Base-by-base conservation (phyloP, 83 land plant genomes). In the Diphasiastrum complanatum region DNA sequence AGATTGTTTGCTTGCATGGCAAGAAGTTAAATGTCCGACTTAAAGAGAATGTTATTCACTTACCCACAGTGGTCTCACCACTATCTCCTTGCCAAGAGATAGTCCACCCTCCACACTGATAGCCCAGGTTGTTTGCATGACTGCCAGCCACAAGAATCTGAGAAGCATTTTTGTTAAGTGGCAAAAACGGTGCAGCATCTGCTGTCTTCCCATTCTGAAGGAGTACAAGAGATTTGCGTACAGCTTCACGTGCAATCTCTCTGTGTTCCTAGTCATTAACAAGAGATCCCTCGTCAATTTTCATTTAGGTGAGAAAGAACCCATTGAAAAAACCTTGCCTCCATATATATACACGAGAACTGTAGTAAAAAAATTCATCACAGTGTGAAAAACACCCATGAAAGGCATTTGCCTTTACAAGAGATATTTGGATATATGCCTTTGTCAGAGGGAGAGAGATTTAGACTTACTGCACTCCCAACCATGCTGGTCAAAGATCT, bases 61-160 rank as follows among this genome's bases (percentile, higher is more conserved):
- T n/a, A n/a, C n/a, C n/a, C n/a, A n/a, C n/a, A n/a, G n/a, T n/a
- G n/a, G n/a, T n/a, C n/a, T n/a, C n/a, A n/a, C n/a, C n/a, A n/a
- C n/a, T n/a, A n/a, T n/a, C n/a, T n/a, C 86, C 86, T 61, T 82
- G 80, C 86, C 83, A 82, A 24, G 45, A 25, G 28, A 76, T 69
- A 1, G 85, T 79, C 85, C 85, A 82, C 20, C 85, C 85, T 33
- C 83, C 85, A 66, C 85, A 82, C 31, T 82, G 85, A 41, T 72
- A 79, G 1, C 86, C 86, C 25, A 82, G 49, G 47, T 82, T 79
- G 61, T 82, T 60, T 4, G 86, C 80, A 55, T 82, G 83, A 31
- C 51, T 65, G 31, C 86, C 86, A 18, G 80, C 75, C 20, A 82
- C 83, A 43, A 82, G 78, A 22, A 82, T 79, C 63, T 68, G 75